phyloP scores from a whole-genome alignment of 192 early-diverging fungal species.

The Coemansia sp. region DNA sequence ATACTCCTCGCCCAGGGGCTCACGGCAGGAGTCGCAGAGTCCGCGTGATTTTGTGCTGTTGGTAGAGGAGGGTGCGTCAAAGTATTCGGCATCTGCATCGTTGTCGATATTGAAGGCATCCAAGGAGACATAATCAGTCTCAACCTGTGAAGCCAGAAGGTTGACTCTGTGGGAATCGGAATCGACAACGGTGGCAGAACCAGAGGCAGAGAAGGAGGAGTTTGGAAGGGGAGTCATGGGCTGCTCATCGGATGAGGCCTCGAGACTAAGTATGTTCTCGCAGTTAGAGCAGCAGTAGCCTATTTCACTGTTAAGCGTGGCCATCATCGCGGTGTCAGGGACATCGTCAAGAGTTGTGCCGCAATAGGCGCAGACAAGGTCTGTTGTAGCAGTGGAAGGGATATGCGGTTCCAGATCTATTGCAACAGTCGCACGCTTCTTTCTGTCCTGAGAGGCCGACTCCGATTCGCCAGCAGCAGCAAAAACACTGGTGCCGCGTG shows the following conservation, averaged over 20 bases:
- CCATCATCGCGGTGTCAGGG: conserved; percentile 25
- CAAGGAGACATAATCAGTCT: conserved; percentile 3
- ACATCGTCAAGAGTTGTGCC: conserved; percentile 36
- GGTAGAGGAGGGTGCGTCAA: not conserved
- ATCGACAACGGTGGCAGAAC: not conserved
- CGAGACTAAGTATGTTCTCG: conserved; percentile 36
- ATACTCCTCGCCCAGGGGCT: conserved; percentile 50
- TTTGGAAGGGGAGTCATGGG: not conserved
- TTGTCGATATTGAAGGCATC: conserved; percentile 13
- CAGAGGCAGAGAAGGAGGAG: not conserved
- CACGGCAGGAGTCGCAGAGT: conserved; percentile 34
- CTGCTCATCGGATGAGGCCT: conserved; percentile 2
- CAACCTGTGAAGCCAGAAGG: conserved; percentile 7
- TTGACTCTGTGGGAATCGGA: not conserved
- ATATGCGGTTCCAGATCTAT: conserved; percentile 20
- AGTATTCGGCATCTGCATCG: conserved; percentile 14
- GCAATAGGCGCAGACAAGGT: conserved; percentile 44
- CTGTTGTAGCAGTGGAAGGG: not conserved
- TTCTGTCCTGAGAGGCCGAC: conserved; percentile 13
- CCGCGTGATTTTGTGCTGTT: conserved; percentile 5
- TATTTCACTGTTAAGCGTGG: conserved; percentile 44
- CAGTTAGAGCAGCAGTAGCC: conserved; percentile 55
- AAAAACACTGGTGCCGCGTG: conserved; percentile 11
- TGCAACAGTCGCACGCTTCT: conserved; percentile 45
- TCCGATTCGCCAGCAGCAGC: not conserved